phyloP scores from a whole-genome alignment of 441 rosid genomes.

The Syzygium syzygioides region DNA sequence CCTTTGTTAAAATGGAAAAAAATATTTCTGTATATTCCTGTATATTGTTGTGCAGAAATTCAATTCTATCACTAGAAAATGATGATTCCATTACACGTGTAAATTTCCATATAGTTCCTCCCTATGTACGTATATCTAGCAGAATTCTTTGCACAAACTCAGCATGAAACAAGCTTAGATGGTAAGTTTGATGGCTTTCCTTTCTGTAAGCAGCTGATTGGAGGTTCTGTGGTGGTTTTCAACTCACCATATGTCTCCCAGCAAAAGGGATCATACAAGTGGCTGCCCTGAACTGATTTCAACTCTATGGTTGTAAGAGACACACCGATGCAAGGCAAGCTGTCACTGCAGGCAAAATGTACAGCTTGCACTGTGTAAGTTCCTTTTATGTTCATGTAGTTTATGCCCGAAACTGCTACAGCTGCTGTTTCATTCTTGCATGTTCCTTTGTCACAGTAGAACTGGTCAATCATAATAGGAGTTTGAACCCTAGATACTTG shows the following conservation, averaged over 20 bases:
- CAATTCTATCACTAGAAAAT: background rate
- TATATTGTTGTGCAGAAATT: background rate
- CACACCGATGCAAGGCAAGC: slow-evolving; percentile 6
- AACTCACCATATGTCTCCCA: slow-evolving; percentile 17
- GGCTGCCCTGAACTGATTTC: background rate
- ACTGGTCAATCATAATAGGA: slow-evolving; percentile 13
- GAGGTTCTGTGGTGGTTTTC: slow-evolving; percentile 10
- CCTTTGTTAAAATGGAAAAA: background rate
- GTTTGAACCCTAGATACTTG: slow-evolving; percentile 3
- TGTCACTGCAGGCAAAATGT: slow-evolving; percentile 14
- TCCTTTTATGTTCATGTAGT: slow-evolving; percentile 9
- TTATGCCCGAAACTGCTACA: slow-evolving; percentile 9
- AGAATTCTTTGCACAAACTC: background rate
- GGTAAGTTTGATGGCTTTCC: slow-evolving; percentile 8
- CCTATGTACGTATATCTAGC: background rate
- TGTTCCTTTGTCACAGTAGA: slow-evolving; percentile 5
- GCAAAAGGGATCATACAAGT: slow-evolving; percentile 6
- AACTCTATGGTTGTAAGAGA: slow-evolving; percentile 5
- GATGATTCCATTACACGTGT: background rate
- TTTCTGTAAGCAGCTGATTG: slow-evolving; percentile 6
- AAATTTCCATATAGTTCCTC: background rate
- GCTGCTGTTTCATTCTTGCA: slow-evolving; percentile 11
- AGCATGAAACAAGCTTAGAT: background rate
- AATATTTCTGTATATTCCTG: background rate
- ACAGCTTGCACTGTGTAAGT: slow-evolving; percentile 7